Conservation (phyloP, 139 green algal species). For the Chlorella sorokiniana region DNA sequence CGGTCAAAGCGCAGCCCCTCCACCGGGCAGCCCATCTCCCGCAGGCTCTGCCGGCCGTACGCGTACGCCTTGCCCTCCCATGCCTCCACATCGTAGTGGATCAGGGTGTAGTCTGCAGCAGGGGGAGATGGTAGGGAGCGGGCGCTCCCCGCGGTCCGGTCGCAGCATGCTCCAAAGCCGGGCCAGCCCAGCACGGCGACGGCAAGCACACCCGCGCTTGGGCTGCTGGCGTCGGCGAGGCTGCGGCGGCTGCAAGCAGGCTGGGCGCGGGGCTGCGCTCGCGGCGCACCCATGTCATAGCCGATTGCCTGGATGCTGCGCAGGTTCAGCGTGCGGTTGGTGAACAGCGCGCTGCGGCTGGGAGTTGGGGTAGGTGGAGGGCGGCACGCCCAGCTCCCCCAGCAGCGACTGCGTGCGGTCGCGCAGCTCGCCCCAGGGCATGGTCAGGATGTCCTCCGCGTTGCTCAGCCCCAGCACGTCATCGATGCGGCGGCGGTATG, state of each 20-base stretch:
- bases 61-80: constrained; percentile 80
- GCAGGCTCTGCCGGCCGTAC: constrained; percentile 40
- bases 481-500: constrained; percentile 22
- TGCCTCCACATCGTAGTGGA: constrained; percentile 93
- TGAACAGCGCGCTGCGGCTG: constrained; percentile 88
- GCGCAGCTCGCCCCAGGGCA: constrained; percentile 47
- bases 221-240: not conserved
- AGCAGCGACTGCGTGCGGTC: constrained; percentile 39
- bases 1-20: constrained; percentile 90
- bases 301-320: constrained; percentile 89
- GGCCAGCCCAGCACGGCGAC: not conserved
- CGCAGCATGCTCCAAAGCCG: not conserved
- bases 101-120: constrained; percentile 83
- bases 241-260: not conserved
- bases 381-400: constrained; percentile 38
- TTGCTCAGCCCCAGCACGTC: constrained; percentile 66
- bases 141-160: no score
- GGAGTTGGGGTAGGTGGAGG: constrained; percentile 63
- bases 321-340: constrained; percentile 93
- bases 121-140: not conserved
- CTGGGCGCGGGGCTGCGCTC: not conserved
- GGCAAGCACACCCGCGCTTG: not conserved
- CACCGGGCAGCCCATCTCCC: constrained; percentile 66
- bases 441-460: constrained; percentile 57
- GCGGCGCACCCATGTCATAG: constrained; percentile 60